Conservation (phyloP, 2,329 filamentous ascomycete species). For the Xylariaceae sp. region DNA sequence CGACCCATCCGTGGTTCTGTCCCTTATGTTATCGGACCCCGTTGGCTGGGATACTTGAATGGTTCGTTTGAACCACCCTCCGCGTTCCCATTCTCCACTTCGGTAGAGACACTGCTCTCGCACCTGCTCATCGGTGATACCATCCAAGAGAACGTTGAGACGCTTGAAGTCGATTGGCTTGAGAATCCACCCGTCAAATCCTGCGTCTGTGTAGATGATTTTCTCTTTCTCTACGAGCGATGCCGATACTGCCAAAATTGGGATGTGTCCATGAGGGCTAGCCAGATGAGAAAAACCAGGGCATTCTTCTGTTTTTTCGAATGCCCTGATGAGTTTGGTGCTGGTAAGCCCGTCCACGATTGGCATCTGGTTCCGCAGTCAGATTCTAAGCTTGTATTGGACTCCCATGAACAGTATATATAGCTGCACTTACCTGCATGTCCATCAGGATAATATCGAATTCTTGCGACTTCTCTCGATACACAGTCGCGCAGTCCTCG, state of each 20-base stretch:
- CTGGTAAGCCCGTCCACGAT: slow-evolving; percentile 81
- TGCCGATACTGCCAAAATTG: slow-evolving; percentile 84
- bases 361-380: slow-evolving; percentile 63
- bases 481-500: slow-evolving; percentile 73
- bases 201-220: slow-evolving; percentile 67
- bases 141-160: slow-evolving; percentile 63
- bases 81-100: slow-evolving; percentile 74
- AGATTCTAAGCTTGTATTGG: neutral
- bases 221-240: slow-evolving; percentile 69
- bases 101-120: slow-evolving; percentile 63
- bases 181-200: slow-evolving; percentile 88
- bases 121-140: slow-evolving; percentile 59
- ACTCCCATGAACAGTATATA: neutral
- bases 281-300: slow-evolving; percentile 56
- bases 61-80: slow-evolving; percentile 66
- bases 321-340: slow-evolving; percentile 76
- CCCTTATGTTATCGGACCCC: too few relatives aligned
- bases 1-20: too few relatives aligned
- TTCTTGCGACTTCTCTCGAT: slow-evolving; percentile 55
- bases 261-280: slow-evolving; percentile 60
- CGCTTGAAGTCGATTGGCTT: slow-evolving; percentile 83
- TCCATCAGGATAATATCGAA: slow-evolving; percentile 89
- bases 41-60: too few relatives aligned
- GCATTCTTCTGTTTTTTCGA: slow-evolving; percentile 53
- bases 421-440: slow-evolving; percentile 65